phyloP scores from a whole-genome alignment of 805 yeast species.

The Suhomyces prunicola region DNA sequence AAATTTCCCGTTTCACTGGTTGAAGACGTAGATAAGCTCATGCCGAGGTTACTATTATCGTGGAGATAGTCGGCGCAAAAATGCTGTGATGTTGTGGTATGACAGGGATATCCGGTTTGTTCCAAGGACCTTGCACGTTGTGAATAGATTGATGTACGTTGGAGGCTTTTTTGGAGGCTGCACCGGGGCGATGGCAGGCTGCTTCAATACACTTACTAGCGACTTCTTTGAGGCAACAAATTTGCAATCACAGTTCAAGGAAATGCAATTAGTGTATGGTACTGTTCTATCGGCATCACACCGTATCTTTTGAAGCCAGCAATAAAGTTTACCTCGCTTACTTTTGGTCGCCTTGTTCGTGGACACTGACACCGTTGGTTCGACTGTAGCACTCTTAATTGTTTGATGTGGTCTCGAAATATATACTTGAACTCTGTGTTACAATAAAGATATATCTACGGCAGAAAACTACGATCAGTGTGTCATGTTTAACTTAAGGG shows the following conservation, averaged over 20 bases:
- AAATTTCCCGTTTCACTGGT: background rate
- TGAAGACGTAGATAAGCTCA: no score
- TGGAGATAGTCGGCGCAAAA: no score
- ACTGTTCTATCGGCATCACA: slow-evolving; percentile 1
- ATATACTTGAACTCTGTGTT: background rate
- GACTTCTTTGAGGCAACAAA: slow-evolving; percentile 6
- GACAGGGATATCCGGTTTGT: no score
- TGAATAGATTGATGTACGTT: background rate
- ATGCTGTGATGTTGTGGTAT: no score
- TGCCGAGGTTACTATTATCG: no score
- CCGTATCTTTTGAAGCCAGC: background rate
- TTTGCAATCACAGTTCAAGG: slow-evolving; percentile 7
- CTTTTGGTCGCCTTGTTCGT: background rate
- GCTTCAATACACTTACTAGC: background rate
- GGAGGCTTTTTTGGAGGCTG: background rate
- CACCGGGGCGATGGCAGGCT: no score
- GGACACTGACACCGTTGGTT: no score
- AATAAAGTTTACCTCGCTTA: background rate
- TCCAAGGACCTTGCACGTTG: background rate
- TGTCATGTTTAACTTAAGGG: background rate
- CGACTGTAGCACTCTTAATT: background rate
- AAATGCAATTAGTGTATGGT: slow-evolving; percentile 8
- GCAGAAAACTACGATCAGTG: background rate
- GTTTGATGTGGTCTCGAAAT: background rate
- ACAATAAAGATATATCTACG: background rate